Evolutionary conservation across 371 early-diverging fungal species (phyloP).

Genomic region (Neoconidiobolus thromboides): DNA sequence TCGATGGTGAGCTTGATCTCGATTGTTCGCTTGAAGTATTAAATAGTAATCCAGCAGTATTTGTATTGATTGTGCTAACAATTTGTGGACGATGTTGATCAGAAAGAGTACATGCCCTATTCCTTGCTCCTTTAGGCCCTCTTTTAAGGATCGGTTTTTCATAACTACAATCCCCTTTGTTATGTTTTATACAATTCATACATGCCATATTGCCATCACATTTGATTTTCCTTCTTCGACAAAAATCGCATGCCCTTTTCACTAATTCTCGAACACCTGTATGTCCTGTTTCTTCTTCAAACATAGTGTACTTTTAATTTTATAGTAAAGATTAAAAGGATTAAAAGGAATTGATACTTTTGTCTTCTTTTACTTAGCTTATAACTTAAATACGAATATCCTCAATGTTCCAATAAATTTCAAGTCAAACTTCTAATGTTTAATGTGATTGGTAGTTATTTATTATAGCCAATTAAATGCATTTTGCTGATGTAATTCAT

Average conservation of each 20-base stretch:
- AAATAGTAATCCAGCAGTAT: background rate
- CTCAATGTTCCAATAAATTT: too few species aligned
- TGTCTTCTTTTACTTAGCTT: too few species aligned
- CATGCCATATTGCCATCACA: background rate
- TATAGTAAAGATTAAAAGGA: too few species aligned
- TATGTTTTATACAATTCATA: background rate
- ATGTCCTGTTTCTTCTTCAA: too few species aligned
- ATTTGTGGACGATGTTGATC: background rate
- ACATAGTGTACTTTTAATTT: too few species aligned
- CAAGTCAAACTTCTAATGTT: too few species aligned
- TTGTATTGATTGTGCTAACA: background rate
- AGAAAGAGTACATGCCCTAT: background rate
- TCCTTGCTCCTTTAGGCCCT: background rate
- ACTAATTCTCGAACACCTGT: too few species aligned
- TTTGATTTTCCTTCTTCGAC: background rate
- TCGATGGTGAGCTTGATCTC: background rate
- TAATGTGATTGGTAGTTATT: too few species aligned
- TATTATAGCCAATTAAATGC: too few species aligned
- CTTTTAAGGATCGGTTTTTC: background rate
- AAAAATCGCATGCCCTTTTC: slow-evolving; percentile 4
- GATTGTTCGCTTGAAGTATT: background rate
- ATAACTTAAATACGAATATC: too few species aligned
- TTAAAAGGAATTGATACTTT: too few species aligned
- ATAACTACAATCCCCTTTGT: background rate
- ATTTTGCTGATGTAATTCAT: too few species aligned